phyloP scores from a whole-genome alignment of 495 filamentous ascomycete genomes.

The Penicillium coprophilum region DNA sequence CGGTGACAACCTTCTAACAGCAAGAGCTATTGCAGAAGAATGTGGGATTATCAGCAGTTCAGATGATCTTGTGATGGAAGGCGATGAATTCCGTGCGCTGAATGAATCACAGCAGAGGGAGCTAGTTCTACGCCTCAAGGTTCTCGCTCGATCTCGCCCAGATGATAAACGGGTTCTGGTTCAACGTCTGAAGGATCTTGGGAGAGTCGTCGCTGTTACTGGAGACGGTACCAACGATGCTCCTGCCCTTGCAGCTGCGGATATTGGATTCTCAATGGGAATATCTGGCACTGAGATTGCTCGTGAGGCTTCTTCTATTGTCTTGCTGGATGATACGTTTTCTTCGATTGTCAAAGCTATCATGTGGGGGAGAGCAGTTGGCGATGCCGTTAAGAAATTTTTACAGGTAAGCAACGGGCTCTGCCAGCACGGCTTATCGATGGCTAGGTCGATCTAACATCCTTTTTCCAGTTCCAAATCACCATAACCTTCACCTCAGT shows the following conservation, averaged over 20 bases:
- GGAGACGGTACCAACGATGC: slow-evolving; percentile 81
- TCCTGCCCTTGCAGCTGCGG: slow-evolving; percentile 70
- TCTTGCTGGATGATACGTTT: slow-evolving; percentile 81
- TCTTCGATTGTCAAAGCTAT: slow-evolving; percentile 73
- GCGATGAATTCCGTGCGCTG: slow-evolving; percentile 68
- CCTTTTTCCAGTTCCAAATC: slow-evolving; percentile 64
- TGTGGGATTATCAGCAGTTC: slow-evolving; percentile 68
- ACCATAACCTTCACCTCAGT: slow-evolving; percentile 80
- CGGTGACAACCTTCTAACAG: slow-evolving; percentile 70
- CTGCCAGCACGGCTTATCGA: too few relatives aligned
- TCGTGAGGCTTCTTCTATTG: slow-evolving; percentile 76
- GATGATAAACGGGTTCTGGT: slow-evolving; percentile 76
- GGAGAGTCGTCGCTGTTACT: slow-evolving; percentile 70
- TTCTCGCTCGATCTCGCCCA: slow-evolving; percentile 73
- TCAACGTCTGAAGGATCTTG: slow-evolving; percentile 60
- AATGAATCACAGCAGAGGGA: slow-evolving; percentile 60
- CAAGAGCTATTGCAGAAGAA: slow-evolving; percentile 68
- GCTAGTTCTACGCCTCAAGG: slow-evolving; percentile 65
- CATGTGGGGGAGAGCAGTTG: slow-evolving; percentile 73
- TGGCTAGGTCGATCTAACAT: neutral
- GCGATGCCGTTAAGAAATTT: slow-evolving; percentile 77
- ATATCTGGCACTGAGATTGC: slow-evolving; percentile 79
- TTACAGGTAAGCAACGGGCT: slow-evolving; percentile 45
- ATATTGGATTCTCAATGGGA: slow-evolving; percentile 83
- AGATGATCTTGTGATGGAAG: slow-evolving; percentile 68